Conservation (phyloP, 1,139 yeast genomes). For the Candida tropicalis region DNA sequence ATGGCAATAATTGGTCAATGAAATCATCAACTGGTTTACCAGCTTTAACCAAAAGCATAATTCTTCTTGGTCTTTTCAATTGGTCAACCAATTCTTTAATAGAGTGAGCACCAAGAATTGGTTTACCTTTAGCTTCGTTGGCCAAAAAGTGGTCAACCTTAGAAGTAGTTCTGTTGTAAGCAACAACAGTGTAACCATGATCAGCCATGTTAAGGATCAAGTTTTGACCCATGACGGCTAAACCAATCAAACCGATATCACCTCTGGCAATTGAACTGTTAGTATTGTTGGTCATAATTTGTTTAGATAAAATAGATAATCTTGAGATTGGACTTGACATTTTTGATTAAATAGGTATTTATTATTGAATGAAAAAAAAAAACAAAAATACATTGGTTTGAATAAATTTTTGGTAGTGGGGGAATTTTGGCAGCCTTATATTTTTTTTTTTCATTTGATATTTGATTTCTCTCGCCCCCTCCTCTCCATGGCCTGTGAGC, state of each 20-base stretch:
- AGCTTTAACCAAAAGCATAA: slow-evolving; percentile 93
- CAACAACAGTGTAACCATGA: slow-evolving; percentile 96
- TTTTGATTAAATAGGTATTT: not conserved
- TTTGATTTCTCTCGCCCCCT: not conserved
- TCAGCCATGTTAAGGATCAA: slow-evolving; percentile 97
- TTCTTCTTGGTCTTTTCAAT: slow-evolving; percentile 96
- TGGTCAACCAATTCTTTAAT: slow-evolving; percentile 84
- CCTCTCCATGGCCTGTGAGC: not conserved
- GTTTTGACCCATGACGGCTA: slow-evolving; percentile 99
- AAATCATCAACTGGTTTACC: slow-evolving; percentile 94
- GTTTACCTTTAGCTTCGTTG: slow-evolving; percentile 95
- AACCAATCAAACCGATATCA: slow-evolving; percentile 98
- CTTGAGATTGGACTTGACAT: slow-evolving; percentile 12
- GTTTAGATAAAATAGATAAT: slow-evolving; percentile 14
- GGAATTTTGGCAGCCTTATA: not conserved
- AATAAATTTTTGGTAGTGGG: not conserved
- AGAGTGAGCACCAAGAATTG: slow-evolving; percentile 94
- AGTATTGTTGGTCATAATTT: slow-evolving; percentile 19
- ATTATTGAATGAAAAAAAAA: not conserved
- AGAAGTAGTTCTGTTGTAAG: slow-evolving; percentile 95
- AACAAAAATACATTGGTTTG: not conserved
- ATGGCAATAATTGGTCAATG: slow-evolving; percentile 84
- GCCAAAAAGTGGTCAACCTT: slow-evolving; percentile 93
- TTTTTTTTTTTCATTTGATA: not conserved
- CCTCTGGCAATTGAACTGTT: slow-evolving; percentile 53